Percentiles rank a stretch among this genome's conserved stretches.
Conservation (phyloP, 2,329 filamentous ascomycete genomes). For the Aspergillus texensis region DNA sequence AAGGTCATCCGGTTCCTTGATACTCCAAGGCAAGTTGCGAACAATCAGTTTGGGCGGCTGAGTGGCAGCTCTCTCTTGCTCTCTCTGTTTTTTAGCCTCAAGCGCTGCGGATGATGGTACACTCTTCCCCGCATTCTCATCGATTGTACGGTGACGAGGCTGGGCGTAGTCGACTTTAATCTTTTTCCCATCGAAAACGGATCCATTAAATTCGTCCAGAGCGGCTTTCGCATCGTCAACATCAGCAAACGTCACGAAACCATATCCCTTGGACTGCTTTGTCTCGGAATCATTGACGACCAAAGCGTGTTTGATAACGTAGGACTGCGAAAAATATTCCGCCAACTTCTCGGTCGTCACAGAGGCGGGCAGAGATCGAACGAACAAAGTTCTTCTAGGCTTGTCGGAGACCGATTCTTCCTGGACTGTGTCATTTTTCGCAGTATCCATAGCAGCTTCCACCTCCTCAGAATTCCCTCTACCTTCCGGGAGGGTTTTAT, state of each 20-base stretch:
- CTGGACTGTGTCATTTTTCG: slow-evolving; percentile 23
- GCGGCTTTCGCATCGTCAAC: slow-evolving; percentile 85
- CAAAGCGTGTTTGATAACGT: slow-evolving; percentile 93
- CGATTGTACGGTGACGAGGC: slow-evolving; percentile 72
- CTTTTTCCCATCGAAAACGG: slow-evolving; percentile 75
- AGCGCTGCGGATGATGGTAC: slow-evolving; percentile 39
- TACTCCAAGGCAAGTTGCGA: slow-evolving; percentile 92
- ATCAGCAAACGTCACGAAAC: slow-evolving; percentile 96
- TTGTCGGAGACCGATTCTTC: slow-evolving; percentile 29
- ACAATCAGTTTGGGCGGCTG: slow-evolving; percentile 79
- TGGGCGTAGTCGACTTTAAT: slow-evolving; percentile 88
- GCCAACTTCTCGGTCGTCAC: slow-evolving; percentile 82
- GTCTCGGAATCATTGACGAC: slow-evolving; percentile 84
- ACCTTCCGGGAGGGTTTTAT: slow-evolving; percentile 38
- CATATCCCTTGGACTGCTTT: slow-evolving; percentile 87
- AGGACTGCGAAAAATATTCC: slow-evolving; percentile 90
- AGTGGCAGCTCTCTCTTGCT: slow-evolving; percentile 62
- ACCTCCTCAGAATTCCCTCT: slow-evolving; percentile 14
- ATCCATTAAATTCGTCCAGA: slow-evolving; percentile 77
- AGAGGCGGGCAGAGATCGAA: slow-evolving; percentile 77
- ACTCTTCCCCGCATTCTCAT: slow-evolving; percentile 50
- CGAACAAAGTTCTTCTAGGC: slow-evolving; percentile 74
- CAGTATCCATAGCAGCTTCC: slow-evolving; percentile 23
- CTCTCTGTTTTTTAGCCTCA: slow-evolving; percentile 47
- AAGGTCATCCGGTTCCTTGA: slow-evolving; percentile 83